Conservation (phyloP, 352 stramenopile species). For the Pythium utonaiense region DNA sequence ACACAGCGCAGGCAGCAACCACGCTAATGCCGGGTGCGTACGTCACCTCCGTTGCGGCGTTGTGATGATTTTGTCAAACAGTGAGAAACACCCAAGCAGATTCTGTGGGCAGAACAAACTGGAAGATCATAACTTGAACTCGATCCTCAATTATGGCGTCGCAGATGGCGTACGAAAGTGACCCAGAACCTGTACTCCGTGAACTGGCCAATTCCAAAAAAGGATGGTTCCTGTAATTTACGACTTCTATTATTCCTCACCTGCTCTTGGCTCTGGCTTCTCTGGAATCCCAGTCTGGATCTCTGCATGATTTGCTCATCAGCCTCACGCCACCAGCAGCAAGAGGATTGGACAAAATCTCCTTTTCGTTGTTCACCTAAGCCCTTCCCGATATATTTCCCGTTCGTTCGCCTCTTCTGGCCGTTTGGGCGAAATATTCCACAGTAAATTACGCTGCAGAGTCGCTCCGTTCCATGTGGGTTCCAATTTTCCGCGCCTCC, state of each 20-base stretch:
- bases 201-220: neutral
- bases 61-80: neutral
- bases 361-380: neutral
- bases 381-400: neutral
- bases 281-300: neutral
- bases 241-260: too few relatives aligned
- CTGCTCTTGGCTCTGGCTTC: neutral
- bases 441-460: neutral
- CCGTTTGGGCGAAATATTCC: neutral
- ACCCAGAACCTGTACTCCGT: neutral
- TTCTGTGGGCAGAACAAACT: neutral
- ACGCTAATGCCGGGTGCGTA: too few relatives aligned
- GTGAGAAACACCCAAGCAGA: neutral
- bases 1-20: neutral
- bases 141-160: neutral
- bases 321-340: neutral
- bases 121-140: neutral
- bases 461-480: neutral
- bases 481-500: conserved; percentile 11
- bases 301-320: conserved; percentile 12
- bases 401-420: neutral
- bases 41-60: neutral
- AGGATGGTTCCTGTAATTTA: neutral
- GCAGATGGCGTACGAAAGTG: neutral
- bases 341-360: neutral